phyloP scores from a whole-genome alignment of 192 early-diverging fungal species.

The Oehlia diaphana region DNA sequence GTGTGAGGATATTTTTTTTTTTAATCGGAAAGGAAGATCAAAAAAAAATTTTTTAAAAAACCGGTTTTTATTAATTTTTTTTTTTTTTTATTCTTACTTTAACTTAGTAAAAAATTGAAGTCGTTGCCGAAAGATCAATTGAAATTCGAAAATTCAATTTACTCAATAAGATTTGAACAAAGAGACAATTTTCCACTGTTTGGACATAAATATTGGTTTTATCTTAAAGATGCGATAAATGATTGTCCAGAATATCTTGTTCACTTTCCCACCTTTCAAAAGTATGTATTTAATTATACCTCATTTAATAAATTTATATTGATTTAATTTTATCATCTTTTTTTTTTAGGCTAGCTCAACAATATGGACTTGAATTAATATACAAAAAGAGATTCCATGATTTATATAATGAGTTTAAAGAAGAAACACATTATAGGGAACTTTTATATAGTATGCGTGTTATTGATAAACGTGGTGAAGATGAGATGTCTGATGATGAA shows the following conservation, averaged over 20 bases:
- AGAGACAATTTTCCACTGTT: conserved; percentile 62
- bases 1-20: conserved; percentile 54
- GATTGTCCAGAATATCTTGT: conserved; percentile 95
- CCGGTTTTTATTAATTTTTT: background rate
- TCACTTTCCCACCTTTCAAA: conserved; percentile 77
- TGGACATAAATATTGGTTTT: conserved; percentile 88
- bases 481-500: conserved; percentile 73
- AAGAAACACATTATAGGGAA: conserved; percentile 51
- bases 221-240: conserved; percentile 93
- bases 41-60: background rate
- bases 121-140: conserved; percentile 40
- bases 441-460: conserved; percentile 85
- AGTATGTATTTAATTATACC: conserved; percentile 40
- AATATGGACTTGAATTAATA: conserved; percentile 80
- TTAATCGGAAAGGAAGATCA: background rate
- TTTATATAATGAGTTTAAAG: conserved; percentile 66
- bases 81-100: background rate
- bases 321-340: background rate
- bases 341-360: conserved; percentile 65
- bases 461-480: conserved; percentile 47
- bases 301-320: background rate
- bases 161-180: conserved; percentile 83
- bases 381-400: conserved; percentile 81
- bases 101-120: conserved; percentile 55
- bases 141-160: conserved; percentile 86